A percentile compares a stretch with the other conserved stretches of the same genome.
Conservation (phyloP, 805 yeast genomes). For the Wickerhamomyces chaumierensis region DNA sequence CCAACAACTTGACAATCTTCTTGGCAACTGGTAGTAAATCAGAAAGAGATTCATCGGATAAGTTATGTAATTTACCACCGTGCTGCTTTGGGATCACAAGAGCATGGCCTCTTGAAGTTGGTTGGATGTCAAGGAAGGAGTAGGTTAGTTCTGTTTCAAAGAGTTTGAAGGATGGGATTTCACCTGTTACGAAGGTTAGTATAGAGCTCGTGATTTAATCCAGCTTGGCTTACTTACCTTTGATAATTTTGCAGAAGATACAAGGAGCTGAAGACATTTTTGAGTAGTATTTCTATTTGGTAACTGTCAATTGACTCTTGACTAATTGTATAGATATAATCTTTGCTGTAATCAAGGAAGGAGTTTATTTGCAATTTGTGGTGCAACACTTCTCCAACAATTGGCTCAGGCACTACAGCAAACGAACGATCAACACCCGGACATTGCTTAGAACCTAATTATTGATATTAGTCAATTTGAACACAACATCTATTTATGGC, state of each 20-base stretch:
- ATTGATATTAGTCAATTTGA: no score
- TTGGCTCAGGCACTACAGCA: no score
- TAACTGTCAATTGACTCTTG: no score
- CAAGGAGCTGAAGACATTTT: constrained; percentile 46
- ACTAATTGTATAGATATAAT: no score
- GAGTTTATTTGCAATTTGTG: no score
- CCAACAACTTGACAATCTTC: constrained; percentile 66
- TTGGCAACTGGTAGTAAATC: constrained; percentile 86
- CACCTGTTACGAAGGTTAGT: constrained; percentile 60
- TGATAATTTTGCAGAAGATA: constrained; percentile 88
- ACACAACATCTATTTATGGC: no score
- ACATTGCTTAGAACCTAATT: no score
- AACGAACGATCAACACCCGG: no score
- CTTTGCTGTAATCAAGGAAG: no score
- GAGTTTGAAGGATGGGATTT: constrained; percentile 86
- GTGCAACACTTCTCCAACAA: no score
- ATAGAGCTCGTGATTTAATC: no score
- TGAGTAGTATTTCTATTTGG: no score
- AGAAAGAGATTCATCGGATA: constrained; percentile 83
- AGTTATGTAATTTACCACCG: constrained; percentile 84
- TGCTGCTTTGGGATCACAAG: constrained; percentile 87
- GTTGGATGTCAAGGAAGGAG: constrained; percentile 90
- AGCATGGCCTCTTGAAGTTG: constrained; percentile 82
- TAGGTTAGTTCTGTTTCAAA: constrained; percentile 73
- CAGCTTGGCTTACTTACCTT: constrained; percentile 34